Evolutionary conservation across 257 asterid genomes (phyloP).

Genomic region (Ajuga chamaepitys): DNA sequence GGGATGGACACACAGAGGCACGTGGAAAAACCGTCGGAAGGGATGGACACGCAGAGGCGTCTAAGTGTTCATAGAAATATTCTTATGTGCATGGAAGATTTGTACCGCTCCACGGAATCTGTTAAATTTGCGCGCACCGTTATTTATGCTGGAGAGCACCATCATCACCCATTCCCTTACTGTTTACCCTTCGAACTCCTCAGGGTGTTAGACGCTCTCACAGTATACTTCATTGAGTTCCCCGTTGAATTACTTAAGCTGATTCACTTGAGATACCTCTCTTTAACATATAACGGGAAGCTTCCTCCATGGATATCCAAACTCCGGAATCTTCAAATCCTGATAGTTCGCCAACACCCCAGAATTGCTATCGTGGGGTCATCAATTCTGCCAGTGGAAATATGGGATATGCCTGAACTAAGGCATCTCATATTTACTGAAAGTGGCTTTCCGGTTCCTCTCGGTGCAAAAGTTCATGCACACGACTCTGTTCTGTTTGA

Average conservation of each 20-base stretch:
- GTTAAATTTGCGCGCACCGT: conserved; percentile 6
- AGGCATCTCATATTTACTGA: conserved; percentile 25
- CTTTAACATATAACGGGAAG: conserved; percentile 3
- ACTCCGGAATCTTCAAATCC: conserved; percentile 10
- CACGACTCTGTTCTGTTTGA: background rate
- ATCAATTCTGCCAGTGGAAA: conserved; percentile 12
- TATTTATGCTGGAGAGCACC: conserved; percentile 15
- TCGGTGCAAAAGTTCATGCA: background rate
- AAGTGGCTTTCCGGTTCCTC: conserved; percentile 12
- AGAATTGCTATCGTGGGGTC: conserved; percentile 2
- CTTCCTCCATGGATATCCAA: conserved; percentile 11
- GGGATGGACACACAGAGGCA: background rate
- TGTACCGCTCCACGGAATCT: background rate
- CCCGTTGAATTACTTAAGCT: conserved; percentile 14
- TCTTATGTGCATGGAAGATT: conserved; percentile 26
- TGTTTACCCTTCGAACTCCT: conserved; percentile 13
- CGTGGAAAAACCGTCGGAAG: background rate
- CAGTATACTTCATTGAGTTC: conserved; percentile 22
- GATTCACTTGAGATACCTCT: conserved; percentile 25
- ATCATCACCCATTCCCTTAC: conserved; percentile 19
- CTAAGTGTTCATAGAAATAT: conserved; percentile 24
- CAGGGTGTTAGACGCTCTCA: conserved; percentile 26
- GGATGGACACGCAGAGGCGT: conserved; percentile 4
- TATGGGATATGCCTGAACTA: conserved; percentile 20
- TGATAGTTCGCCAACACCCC: conserved; percentile 17